phyloP scores from a whole-genome alignment of 2,329 filamentous ascomycete genomes.

The Xylogone sp. region DNA sequence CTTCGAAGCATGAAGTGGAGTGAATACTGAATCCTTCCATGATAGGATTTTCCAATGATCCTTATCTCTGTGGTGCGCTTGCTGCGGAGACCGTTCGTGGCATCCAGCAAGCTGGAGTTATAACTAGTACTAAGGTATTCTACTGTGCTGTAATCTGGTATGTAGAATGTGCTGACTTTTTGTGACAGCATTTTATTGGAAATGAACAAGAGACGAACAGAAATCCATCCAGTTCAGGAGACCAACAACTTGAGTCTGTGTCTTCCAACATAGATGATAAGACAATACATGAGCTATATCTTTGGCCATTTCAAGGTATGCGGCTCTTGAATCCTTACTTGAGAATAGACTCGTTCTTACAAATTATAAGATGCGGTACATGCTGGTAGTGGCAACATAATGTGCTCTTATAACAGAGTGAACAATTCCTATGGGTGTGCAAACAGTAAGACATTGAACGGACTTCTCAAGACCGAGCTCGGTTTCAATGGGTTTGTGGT shows the following conservation, averaged over 20 bases:
- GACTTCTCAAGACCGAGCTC: conserved; percentile 77
- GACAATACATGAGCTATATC: conserved; percentile 72
- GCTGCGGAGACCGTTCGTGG: conserved; percentile 18
- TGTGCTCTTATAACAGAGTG: conserved; percentile 77
- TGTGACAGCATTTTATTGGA: conserved; percentile 60
- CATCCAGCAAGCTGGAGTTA: conserved; percentile 20
- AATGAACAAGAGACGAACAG: conserved; percentile 61
- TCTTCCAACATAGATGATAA: conserved; percentile 76
- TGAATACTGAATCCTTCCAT: too few relatives aligned
- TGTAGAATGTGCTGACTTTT: too few relatives aligned
- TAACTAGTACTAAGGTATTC: conserved; percentile 15
- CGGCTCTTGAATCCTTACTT: too few relatives aligned
- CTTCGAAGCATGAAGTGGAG: too few relatives aligned
- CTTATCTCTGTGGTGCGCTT: conserved; percentile 59
- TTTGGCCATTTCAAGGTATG: conserved; percentile 73
- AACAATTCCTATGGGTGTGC: conserved; percentile 67
- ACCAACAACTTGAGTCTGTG: not conserved
- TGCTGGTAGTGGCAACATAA: conserved; percentile 71
- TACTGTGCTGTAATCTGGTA: too few relatives aligned
- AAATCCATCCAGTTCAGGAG: conserved; percentile 35
- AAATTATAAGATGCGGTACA: conserved; percentile 57
- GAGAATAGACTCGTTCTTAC: too few relatives aligned
- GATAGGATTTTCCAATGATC: conserved; percentile 42
- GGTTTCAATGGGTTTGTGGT: conserved; percentile 84
- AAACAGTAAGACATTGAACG: conserved; percentile 77